Evolutionary conservation across 164 flowering plant species (phyloP).

Genomic region (Sedum album): DNA sequence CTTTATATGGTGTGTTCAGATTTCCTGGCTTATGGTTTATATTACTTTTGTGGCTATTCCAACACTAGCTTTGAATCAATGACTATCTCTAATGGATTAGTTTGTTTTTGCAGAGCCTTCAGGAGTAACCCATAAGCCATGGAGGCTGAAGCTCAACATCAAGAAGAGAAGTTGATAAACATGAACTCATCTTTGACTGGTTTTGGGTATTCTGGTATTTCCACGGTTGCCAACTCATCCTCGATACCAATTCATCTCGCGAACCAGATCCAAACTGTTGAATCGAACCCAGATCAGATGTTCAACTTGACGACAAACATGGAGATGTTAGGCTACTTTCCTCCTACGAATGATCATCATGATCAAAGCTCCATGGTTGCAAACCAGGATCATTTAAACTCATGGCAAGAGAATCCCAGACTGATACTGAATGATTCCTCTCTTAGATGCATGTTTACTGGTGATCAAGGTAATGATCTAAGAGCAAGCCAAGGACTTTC

Average conservation of each 20-base stretch:
- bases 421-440: constrained; percentile 30
- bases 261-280: constrained; percentile 37
- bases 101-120: constrained; percentile 14
- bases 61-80: background rate
- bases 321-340: constrained; percentile 48
- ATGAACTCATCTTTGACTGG: constrained; percentile 25
- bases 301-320: constrained; percentile 37
- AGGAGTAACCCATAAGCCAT: background rate
- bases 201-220: constrained; percentile 34
- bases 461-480: constrained; percentile 40
- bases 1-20: constrained; percentile 2
- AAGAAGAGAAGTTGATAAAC: constrained; percentile 27
- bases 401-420: constrained; percentile 28
- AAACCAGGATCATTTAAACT: background rate
- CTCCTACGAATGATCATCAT: constrained; percentile 9
- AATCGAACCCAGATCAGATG: constrained; percentile 30
- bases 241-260: constrained; percentile 17
- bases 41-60: constrained; percentile 2
- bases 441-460: constrained; percentile 44
- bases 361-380: constrained; percentile 19
- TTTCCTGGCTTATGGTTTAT: background rate
- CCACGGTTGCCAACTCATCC: constrained; percentile 19
- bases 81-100: constrained; percentile 9
- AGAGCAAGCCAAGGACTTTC: constrained; percentile 74
- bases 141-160: constrained; percentile 26